phyloP scores from a whole-genome alignment of 371 early-diverging fungal species.

The Apophysomyces trapeziformis region DNA sequence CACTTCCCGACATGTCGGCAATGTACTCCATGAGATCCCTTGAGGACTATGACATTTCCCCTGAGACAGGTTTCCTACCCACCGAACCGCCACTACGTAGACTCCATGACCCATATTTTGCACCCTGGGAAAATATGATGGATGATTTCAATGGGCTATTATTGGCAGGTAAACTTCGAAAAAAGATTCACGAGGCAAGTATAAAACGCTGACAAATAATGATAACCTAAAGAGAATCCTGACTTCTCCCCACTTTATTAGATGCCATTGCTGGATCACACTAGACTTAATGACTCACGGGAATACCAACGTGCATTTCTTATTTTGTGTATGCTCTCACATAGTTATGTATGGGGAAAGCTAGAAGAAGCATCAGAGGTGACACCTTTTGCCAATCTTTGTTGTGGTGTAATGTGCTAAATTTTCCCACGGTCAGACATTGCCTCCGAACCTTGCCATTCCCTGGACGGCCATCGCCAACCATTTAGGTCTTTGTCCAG shows the following conservation, averaged over 20 bases:
- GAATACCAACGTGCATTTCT: slow-evolving; percentile 88
- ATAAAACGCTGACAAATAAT: not conserved
- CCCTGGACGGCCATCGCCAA: slow-evolving; percentile 86
- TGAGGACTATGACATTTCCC: slow-evolving; percentile 84
- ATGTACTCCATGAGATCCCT: slow-evolving; percentile 49
- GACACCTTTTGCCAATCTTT: slow-evolving; percentile 18
- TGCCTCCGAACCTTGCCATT: slow-evolving; percentile 82
- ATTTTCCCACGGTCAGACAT: slow-evolving; percentile 56
- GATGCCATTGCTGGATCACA: slow-evolving; percentile 79
- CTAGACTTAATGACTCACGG: slow-evolving; percentile 56
- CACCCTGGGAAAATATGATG: slow-evolving; percentile 89
- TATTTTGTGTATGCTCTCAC: slow-evolving; percentile 86
- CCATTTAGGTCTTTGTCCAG: slow-evolving; percentile 85
- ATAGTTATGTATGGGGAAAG: slow-evolving; percentile 93
- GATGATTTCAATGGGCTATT: slow-evolving; percentile 78
- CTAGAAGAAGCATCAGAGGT: slow-evolving; percentile 79
- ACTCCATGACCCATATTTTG: slow-evolving; percentile 76
- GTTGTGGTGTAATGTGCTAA: slow-evolving; percentile 13
- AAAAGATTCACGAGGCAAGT: slow-evolving; percentile 70
- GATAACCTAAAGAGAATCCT: slow-evolving; percentile 9
- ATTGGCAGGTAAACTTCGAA: slow-evolving; percentile 78
- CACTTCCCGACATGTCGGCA: slow-evolving; percentile 17
- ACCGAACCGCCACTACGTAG: slow-evolving; percentile 73
- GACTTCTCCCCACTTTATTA: slow-evolving; percentile 25
- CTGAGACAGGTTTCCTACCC: slow-evolving; percentile 89